phyloP scores from a whole-genome alignment of 495 filamentous ascomycete genomes.

The Usnea hakonensis region DNA sequence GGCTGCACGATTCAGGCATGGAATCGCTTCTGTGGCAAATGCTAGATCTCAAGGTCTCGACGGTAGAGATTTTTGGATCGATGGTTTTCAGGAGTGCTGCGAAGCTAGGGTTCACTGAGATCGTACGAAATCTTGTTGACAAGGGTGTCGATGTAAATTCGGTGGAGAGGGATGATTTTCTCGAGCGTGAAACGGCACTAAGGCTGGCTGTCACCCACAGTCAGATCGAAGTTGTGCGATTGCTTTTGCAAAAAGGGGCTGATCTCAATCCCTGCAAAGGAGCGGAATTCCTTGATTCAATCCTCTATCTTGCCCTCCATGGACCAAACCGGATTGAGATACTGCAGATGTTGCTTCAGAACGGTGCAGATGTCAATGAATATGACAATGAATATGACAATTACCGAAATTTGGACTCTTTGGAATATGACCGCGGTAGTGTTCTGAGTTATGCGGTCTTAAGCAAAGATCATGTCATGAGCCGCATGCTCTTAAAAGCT shows the following conservation, averaged over 20 bases:
- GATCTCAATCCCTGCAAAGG: background rate
- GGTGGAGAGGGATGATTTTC: no score
- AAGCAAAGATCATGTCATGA: background rate
- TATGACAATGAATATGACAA: no score
- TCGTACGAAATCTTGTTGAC: background rate
- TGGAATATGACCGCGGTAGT: no score
- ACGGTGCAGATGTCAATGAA: background rate
- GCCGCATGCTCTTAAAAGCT: background rate
- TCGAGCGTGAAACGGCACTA: background rate
- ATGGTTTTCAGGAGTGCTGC: conserved; percentile 25
- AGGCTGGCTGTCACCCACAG: background rate
- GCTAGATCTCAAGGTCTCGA: background rate
- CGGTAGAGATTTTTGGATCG: conserved; percentile 26
- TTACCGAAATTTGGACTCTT: background rate
- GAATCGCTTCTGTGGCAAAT: background rate
- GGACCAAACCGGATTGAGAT: background rate
- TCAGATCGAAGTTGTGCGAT: background rate
- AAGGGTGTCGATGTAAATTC: background rate
- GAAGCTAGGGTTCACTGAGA: background rate
- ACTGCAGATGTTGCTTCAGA: background rate
- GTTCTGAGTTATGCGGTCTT: background rate
- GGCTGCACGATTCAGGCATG: background rate
- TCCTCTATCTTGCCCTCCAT: background rate
- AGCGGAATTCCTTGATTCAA: background rate
- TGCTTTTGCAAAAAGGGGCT: background rate